Evolutionary conservation across 2,329 filamentous ascomycete genomes (phyloP), one percentile per base, ranked within the genome.

Genomic region (Venturia effusa): DNA sequence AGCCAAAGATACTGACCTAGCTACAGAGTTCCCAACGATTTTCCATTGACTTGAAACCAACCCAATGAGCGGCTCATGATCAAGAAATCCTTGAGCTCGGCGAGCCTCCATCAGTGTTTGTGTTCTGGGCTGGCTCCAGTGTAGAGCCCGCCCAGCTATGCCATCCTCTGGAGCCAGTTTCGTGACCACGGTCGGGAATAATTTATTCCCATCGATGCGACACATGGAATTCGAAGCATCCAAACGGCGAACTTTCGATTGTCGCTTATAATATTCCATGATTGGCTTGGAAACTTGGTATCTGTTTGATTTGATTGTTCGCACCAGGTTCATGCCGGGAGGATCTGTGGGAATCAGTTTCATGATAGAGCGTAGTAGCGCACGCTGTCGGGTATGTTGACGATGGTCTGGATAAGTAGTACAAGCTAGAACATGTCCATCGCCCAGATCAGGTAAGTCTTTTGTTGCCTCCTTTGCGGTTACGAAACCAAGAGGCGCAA

Each of bases 21-120:
- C 84, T 0, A 95, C 90, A 34, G 86, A 89, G 72, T 95, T 95
- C 0, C 90, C 90, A 0, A 92, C 78, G 24, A 90, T 83, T 63
- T 80, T 82, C 76, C 83, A 86, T 70, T 90, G 86, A 1, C 85
- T 76, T 0, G 43, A 11, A 0, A 80, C 72, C 0, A 63, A 69
- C 0, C 89, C 89, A 0, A 92, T 72, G 0, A 95, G 72, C 0
- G 92, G 81, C 64, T 93, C 90, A 6, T 85, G 67, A 64, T 93
- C 88, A 0, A 79, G 84, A 48, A 88, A 85, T 0, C 88, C 87
- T 71, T 94, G 90, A 0, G 85, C 87, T 1, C 88, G 78, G 1
- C 87, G 76, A 0, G 80, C 83, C 72, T 94, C 90, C 76, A 87
- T 79, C 2, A 93, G 72, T 0, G 81, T 86, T 0, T 90, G 68